phyloP scores from a whole-genome alignment of 164 flowering plant species.

The Paratinospora sagittata region DNA sequence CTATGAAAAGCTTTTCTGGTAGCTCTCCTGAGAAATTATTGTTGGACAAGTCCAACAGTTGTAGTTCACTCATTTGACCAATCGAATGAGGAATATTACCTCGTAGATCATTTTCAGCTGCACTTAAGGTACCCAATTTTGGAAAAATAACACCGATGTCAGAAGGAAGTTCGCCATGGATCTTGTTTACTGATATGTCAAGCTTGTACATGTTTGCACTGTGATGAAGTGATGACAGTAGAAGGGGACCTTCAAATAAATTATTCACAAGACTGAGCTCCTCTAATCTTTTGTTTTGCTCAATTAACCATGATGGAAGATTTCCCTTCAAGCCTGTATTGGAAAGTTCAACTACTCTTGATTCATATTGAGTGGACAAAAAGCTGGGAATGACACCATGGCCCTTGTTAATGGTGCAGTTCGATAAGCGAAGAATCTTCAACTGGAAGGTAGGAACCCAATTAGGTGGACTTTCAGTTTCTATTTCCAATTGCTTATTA shows the following conservation, averaged over 20 bases:
- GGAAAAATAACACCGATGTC: conserved; percentile 4
- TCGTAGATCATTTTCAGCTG: conserved; percentile 6
- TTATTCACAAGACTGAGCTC: too few species aligned
- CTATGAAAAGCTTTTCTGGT: conserved; percentile 2
- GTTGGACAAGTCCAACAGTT: conserved; percentile 14
- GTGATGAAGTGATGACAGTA: neutral
- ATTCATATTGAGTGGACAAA: too few species aligned
- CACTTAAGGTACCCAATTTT: neutral
- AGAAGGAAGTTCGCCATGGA: conserved; percentile 4
- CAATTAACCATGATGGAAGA: too few species aligned
- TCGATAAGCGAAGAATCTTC: too few species aligned
- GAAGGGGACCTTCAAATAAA: neutral
- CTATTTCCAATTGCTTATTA: too few species aligned
- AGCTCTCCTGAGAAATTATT: conserved; percentile 19
- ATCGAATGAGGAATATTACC: conserved; percentile 8
- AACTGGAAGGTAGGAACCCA: too few species aligned
- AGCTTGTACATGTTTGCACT: neutral
- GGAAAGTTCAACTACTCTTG: too few species aligned
- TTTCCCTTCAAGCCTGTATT: too few species aligned
- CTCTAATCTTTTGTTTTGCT: too few species aligned
- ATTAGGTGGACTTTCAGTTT: too few species aligned
- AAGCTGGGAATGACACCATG: too few species aligned
- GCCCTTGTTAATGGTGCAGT: too few species aligned
- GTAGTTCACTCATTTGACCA: conserved; percentile 4
- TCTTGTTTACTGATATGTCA: neutral